Evolutionary conservation across 768 basidiomycete genomes (phyloP), one percentile per base, ranked within the genome.

Genomic region (Leccinum obscurum): DNA sequence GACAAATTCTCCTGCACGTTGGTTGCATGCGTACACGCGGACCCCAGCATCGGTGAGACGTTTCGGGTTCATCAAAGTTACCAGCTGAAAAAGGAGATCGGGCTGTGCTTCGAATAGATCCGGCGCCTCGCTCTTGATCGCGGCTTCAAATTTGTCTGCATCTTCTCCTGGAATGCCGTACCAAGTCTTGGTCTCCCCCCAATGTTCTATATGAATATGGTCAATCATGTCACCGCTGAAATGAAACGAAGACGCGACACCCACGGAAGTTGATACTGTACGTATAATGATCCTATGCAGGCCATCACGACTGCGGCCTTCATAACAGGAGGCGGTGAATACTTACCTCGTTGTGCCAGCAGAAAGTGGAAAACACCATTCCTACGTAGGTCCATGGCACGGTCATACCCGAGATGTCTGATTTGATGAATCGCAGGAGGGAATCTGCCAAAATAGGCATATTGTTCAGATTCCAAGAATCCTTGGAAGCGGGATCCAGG

Each of bases 101-200:
- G 97, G 96, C 74, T 98, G 96, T 54, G 95, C 92, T 72, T 98
- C 94, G 70, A 99, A 99, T 22, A 99, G 84, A 73, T 99, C 97
- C 14, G 97, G 97, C 24, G 97, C 97, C 75, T 98, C 95, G 57
- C 83, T 83, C 76, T 88, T 89, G 74, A 99, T 97, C 26, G 96
- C 96, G 30, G 90, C 88, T 76, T 99, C 97, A 70, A 99, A 98
- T 73, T 93, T 93, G 65, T 92, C 93, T 28, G 95, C 95, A 67
- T 97, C 92, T 54, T 86, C 85, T n/a, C 92, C 96, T 7, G 97
- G 96, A 48, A 98, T 90, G 54, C 95, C 95, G 75, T 99, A 99
- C 97, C 97, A 99, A 0, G 96, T 99, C 80, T 99, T 99, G 35
- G 96, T 96, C 72, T 97, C 96, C 30, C 97, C 97, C 93, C 94